Conservation (phyloP, 2,329 filamentous ascomycete species). For the Aspergillus sp. region DNA sequence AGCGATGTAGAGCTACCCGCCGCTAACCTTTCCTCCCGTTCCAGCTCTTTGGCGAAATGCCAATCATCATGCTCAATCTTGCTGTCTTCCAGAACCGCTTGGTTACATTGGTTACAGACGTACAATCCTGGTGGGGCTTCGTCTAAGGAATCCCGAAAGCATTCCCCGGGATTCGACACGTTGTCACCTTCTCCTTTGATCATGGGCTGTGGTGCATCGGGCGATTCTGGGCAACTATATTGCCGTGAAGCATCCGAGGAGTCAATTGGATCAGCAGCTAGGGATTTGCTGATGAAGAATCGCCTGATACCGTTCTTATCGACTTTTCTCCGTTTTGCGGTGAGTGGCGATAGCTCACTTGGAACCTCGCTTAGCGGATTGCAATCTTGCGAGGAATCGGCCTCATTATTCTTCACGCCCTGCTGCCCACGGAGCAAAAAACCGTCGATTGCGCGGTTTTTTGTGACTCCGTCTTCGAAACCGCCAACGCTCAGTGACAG, state of each 20-base stretch:
- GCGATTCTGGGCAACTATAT: background rate
- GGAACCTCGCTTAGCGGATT: too few relatives aligned
- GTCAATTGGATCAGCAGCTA: background rate
- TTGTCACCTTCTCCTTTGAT: background rate
- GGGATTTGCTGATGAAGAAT: slow-evolving; percentile 49
- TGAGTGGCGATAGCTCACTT: slow-evolving; percentile 1
- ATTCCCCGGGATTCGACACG: background rate
- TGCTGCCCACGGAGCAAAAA: slow-evolving; percentile 67
- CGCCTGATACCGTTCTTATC: slow-evolving; percentile 48
- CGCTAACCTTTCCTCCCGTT: slow-evolving; percentile 52
- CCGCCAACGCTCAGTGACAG: slow-evolving; percentile 81
- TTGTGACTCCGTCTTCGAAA: slow-evolving; percentile 77
- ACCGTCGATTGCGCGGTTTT: slow-evolving; percentile 75
- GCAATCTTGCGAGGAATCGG: slow-evolving; percentile 10
- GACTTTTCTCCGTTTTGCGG: slow-evolving; percentile 39
- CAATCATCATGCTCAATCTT: slow-evolving; percentile 79
- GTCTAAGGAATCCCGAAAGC: background rate
- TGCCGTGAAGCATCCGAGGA: background rate
- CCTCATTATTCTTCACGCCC: slow-evolving; percentile 39
- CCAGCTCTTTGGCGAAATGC: slow-evolving; percentile 85
- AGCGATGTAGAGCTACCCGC: slow-evolving; percentile 12
- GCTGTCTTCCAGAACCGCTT: slow-evolving; percentile 49
- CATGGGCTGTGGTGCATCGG: background rate
- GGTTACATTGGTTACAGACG: slow-evolving; percentile 59
- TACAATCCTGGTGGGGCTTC: slow-evolving; percentile 18